Percentiles rank a stretch among this genome's conserved stretches.
Conservation (phyloP, 139 green algal genomes). For the Chlorella sp. region DNA sequence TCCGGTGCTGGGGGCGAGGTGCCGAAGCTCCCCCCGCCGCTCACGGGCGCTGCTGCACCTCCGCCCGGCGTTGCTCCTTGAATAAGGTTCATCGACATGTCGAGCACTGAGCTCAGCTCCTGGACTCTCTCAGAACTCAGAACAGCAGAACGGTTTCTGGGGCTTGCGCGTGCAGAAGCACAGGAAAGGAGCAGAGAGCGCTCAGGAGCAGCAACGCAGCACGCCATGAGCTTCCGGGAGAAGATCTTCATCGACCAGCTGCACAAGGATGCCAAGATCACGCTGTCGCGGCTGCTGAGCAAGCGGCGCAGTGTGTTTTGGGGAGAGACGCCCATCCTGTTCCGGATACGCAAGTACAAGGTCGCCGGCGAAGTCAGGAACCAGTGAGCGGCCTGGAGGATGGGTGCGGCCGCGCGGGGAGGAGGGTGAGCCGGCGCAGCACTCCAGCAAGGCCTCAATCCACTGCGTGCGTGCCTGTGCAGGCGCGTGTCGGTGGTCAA, state of each 20-base stretch:
- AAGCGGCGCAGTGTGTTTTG: neutral
- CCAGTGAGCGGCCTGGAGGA: constrained; percentile 4
- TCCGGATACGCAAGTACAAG: constrained; percentile 12
- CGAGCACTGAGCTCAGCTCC: no score
- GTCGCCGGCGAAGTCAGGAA: constrained; percentile 1
- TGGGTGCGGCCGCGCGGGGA: neutral
- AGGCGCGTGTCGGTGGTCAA: constrained; percentile 10
- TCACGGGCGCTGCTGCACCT: no score
- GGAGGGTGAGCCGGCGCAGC: no score
- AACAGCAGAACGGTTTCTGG: no score
- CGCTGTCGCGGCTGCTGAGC: neutral
- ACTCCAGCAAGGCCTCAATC: no score
- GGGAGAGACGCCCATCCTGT: constrained; percentile 4
- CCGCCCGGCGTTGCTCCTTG: no score
- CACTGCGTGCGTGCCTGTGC: no score
- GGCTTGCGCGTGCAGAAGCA: no score
- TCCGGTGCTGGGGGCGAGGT: no score
- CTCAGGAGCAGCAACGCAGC: neutral
- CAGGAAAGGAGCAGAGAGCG: neutral
- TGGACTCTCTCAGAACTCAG: no score
- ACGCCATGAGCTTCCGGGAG: constrained; percentile 8
- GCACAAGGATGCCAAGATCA: constrained; percentile 1
- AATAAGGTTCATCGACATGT: no score
- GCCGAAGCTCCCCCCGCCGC: no score
- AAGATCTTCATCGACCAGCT: constrained; percentile 8